Base-by-base conservation (phyloP, 176 grass and related monocot species). In the Melocanna baccifera region DNA sequence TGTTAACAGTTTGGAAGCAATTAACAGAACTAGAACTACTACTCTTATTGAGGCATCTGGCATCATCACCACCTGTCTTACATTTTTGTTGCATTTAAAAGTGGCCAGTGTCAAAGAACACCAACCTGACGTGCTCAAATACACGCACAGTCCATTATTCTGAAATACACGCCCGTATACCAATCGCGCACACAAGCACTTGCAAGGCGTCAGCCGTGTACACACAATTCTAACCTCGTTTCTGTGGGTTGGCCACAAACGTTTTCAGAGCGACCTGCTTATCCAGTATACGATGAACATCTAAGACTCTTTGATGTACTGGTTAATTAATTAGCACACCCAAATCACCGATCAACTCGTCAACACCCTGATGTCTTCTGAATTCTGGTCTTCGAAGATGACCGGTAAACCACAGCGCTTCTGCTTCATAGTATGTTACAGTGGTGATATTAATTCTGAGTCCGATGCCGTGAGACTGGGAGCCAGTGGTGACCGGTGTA, bases 121-220 rank as follows among this genome's bases (percentile, higher is more conserved):
- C 30, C 76, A 56, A 77, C 50, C 63, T 82, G 79, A 77, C 86
- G 71, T 77, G 78, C 36, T 55, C 25, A 15, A 75, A 76, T 40
- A 82, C 59, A 82, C 16, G 48, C 40, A 56, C 71, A 36, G 62
- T 3, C 58, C 30, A 14, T 12, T 10, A 20, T n/a, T 82, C 65
- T 19, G 10, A 56, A 73, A 14, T 3, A 47, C 12, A 46, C 16
- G 30, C 12, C 20, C 74, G 22, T 61, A 40, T 29, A 40, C 59
- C 47, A 76, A 68, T 79, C 72, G 72, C 83, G 72, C 63, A 77
- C 79, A 70, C 79, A 83, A 88, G 12, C 72, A n/a, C 50, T 28
- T 29, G 78, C 28, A 29, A 29, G 36, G 51, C 79, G 53, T 62
- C 79, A 77, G 62, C 40, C 55, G 26, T 29, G 6, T 19, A 26